Base-by-base conservation (phyloP, 163 green algal species). In the Volvox carteri region DNA sequence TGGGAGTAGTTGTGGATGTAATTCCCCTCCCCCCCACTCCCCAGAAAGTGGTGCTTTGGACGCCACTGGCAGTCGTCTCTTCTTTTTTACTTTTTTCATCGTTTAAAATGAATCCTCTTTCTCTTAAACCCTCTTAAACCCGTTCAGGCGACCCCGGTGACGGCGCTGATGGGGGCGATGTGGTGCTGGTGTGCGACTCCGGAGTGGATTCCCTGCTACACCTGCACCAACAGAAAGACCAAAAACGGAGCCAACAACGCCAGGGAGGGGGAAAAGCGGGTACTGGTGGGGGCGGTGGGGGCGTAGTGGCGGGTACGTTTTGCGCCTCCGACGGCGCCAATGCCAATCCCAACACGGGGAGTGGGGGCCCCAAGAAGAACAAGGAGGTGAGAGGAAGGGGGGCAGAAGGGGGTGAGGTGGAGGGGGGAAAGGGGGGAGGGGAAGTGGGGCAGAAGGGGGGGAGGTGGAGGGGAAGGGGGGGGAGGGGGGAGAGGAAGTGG, bases 181-280 rank as follows among this genome's bases (percentile, higher is more conserved):
- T 98, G 30, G 73, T 96, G n/a, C 72, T 98, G 9, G 65, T 95
- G 46, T 96, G 92, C 14, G 96, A 98, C 87, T 90, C 94, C 16
- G 80, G 67, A 14, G 37, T 95, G 8, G 94, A 97, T 87, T 95
- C 78, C 37, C 90, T 99, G 70, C 83, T 97, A 74, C 94, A 98
- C 75, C 93, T 99, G 86, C 96, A 98, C 90, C 91, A 78, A 14
- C 33, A 77, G n/a, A n/a, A n/a, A n/a, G n/a, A n/a, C n/a, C n/a
- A n/a, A n/a, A n/a, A n/a, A n/a, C n/a, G n/a, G n/a, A n/a, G n/a
- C n/a, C n/a, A n/a, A n/a, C n/a, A n/a, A n/a, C n/a, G n/a, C 12
- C 37, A 54, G 68, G 19, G 14, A 52, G 68, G 68, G 7, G 37
- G 68, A n/a, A 52, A 52, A 21, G 72, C 30, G 62, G 7, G 62